phyloP scores from a whole-genome alignment of 2,329 filamentous ascomycete genomes.

The Ophiostoma montium region DNA sequence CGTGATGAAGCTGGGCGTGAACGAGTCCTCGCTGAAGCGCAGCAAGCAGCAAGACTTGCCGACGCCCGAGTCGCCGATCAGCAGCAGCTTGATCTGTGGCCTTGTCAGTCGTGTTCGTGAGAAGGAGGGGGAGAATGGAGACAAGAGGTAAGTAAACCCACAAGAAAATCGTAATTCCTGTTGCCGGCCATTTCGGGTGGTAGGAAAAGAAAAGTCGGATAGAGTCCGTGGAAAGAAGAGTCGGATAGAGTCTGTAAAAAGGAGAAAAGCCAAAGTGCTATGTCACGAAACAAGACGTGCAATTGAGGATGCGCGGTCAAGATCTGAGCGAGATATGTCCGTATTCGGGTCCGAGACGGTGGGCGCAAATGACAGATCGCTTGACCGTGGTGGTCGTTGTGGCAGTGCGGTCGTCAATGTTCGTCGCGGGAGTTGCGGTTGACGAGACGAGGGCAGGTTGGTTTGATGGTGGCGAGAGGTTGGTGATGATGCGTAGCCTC shows the following conservation, averaged over 20 bases:
- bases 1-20: constrained; percentile 95
- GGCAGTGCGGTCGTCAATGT: no score
- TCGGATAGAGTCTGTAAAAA: background rate
- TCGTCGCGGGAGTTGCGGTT: no score
- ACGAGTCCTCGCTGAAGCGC: constrained; percentile 94
- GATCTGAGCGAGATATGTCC: background rate
- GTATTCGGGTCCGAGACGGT: background rate
- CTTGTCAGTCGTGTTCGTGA: background rate
- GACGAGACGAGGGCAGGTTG: background rate
- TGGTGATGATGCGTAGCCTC: background rate
- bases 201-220: constrained; percentile 5
- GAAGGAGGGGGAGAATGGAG: background rate
- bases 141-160: constrained; percentile 23
- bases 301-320: background rate
- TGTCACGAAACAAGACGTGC: background rate
- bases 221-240: background rate
- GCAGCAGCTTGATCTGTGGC: constrained; percentile 78
- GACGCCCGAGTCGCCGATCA: constrained; percentile 93
- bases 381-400: no score
- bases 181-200: constrained; percentile 69
- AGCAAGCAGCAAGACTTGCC: constrained; percentile 95
- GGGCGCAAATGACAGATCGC: background rate
- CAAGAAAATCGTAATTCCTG: constrained; percentile 98
- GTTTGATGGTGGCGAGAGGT: background rate
- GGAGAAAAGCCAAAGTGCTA: background rate